Conservation (phyloP, 441 rosid species). For the Jatropha podagrica region DNA sequence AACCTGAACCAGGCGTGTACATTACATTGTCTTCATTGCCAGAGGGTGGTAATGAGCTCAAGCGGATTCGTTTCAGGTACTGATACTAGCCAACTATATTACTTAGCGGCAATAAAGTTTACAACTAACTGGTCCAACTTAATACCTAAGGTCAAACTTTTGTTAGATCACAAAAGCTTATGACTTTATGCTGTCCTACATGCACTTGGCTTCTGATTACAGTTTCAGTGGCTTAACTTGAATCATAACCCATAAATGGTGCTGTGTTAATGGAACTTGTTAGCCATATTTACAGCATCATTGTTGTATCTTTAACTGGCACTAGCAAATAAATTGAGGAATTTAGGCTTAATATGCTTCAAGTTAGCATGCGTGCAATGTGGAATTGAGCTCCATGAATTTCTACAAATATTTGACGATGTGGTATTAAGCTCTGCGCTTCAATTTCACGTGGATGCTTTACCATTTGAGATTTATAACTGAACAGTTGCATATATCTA, state of each 20-base stretch:
- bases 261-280: background rate
- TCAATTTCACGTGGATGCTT: background rate
- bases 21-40: constrained; percentile 61
- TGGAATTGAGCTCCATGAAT: background rate
- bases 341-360: background rate
- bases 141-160: background rate
- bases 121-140: background rate
- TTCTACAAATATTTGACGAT: background rate
- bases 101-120: constrained; percentile 10
- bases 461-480: background rate
- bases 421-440: background rate
- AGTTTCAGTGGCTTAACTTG: background rate
- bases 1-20: constrained; percentile 82
- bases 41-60: constrained; percentile 64
- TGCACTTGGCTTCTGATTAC: background rate
- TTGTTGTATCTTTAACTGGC: background rate
- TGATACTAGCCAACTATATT: constrained; percentile 1
- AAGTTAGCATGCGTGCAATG: background rate
- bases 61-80: constrained; percentile 90
- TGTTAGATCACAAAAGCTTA: background rate
- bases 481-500: background rate
- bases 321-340: background rate
- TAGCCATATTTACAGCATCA: background rate
- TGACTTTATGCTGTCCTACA: background rate
- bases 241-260: background rate